A percentile compares a stretch with the other conserved stretches of the same genome.
These are phyloP conservation scores for Chaetomiaceae sp. DNA, from an alignment of 2,329 filamentous ascomycete species.

Conservation along the genomic window DNA sequence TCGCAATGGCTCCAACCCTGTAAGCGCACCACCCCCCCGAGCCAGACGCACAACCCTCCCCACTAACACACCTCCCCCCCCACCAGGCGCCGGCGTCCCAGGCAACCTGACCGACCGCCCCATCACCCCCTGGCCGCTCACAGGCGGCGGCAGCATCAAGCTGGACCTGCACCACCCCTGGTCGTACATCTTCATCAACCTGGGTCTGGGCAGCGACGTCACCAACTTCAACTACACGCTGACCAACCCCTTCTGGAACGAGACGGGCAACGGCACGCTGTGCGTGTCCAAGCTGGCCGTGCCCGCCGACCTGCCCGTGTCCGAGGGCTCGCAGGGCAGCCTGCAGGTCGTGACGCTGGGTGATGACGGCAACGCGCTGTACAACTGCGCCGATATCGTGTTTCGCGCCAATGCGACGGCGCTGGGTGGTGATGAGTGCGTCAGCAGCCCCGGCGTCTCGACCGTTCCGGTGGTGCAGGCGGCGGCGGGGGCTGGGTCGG, in stretches of 20 bases:
- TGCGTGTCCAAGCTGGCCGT: constrained; percentile 58
- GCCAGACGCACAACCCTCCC: background rate
- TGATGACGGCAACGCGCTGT: constrained; percentile 55
- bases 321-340: constrained; percentile 58
- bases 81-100: constrained; percentile 44
- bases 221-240: constrained; percentile 66
- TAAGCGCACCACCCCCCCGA: constrained; percentile 26
- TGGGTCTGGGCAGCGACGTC: constrained; percentile 43
- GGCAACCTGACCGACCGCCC: constrained; percentile 36
- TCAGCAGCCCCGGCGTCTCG: constrained; percentile 52
- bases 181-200: constrained; percentile 51
- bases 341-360: constrained; percentile 66
- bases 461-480: constrained; percentile 30
- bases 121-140: constrained; percentile 50
- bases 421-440: constrained; percentile 47
- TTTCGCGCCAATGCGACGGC: constrained; percentile 51
- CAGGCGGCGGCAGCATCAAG: constrained; percentile 41
- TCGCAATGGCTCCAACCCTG: constrained; percentile 50
- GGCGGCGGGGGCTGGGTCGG: constrained; percentile 25
- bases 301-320: constrained; percentile 45
- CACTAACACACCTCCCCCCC: background rate
- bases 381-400: constrained; percentile 72
- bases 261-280: constrained; percentile 57
- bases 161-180: constrained; percentile 49
- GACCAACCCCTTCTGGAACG: constrained; percentile 54